Base-by-base conservation (phyloP, 106 monocot genomes). In the Dendrobium chrysotoxum region DNA sequence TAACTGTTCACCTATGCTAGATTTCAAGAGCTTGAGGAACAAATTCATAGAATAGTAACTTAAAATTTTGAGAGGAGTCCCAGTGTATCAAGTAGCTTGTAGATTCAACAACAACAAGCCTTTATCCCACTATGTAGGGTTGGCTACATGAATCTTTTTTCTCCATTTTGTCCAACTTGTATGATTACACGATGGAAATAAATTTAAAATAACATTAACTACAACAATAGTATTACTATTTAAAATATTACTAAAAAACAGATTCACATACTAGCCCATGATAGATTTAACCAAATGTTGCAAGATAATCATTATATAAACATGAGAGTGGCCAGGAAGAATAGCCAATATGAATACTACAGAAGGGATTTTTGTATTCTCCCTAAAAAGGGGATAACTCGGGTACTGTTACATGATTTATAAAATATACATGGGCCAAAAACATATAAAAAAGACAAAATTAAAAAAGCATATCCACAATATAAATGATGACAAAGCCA, bases 401-500 rank as follows among this genome's bases (percentile, higher is more conserved):
- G 18, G 58, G 58, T 58, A 58, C 3, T 5, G 21, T 58, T 58
- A 64, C 25, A 23, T 50, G 50, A 50, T 50, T 11, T 13, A 50
- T 50, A 50, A 50, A 35, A 50, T 13, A 50, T 12, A 40, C 39
- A 73, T 35, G 7, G 41, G 10, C 12, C 39, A 41, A 4, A 74
- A 74, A 40, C n/a, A 74, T 76, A 47, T 47, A 44, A 20, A 46
- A 46, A 76, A 76, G 28, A 25, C 7, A 26, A 50, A 41, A 15
- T n/a, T 38, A 68, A 41, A 71, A 42, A 81, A 50, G 54, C 23
- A 25, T 40, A 80, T 28, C 5, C 35, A 78, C 17, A 21, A 79
- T 21, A 89, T 39, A 79, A 78, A 76, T 79, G 25, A 12, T 57
- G 47, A 54, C 26, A 41, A 46, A 67, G 23, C n/a, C 13, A 20